These are phyloP conservation scores for Danielia reshetovae DNA, from an alignment of 805 yeast species.

Conservation along the genomic window DNA sequence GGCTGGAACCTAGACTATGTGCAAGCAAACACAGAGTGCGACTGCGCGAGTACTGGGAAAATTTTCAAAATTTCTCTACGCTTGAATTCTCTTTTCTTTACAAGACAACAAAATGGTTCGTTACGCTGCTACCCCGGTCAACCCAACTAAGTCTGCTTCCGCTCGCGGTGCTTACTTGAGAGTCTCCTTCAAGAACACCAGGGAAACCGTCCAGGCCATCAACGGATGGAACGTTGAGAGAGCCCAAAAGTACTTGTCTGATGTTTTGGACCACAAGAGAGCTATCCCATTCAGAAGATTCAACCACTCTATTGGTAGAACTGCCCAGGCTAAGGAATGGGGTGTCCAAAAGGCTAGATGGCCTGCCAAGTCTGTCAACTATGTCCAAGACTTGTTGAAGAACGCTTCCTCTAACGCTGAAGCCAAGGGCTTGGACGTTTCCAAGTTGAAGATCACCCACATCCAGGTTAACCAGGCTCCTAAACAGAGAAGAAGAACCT, in stretches of 20 bases:
- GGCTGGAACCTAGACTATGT: slow-evolving; percentile 10
- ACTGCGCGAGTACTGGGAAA: too few species aligned
- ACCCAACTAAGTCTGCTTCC: slow-evolving; percentile 99
- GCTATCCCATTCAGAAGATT: slow-evolving; percentile 99
- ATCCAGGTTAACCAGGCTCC: slow-evolving; percentile 99
- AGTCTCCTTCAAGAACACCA: slow-evolving; percentile 99
- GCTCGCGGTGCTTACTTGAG: slow-evolving; percentile 99
- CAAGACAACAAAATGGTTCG: slow-evolving; percentile 73
- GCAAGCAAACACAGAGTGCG: too few species aligned
- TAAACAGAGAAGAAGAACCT: slow-evolving; percentile 99
- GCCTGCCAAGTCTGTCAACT: slow-evolving; percentile 98
- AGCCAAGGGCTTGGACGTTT: slow-evolving; percentile 93
- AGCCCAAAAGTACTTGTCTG: slow-evolving; percentile 94
- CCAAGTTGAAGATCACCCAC: slow-evolving; percentile 93
- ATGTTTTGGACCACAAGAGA: slow-evolving; percentile 96
- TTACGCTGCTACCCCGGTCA: slow-evolving; percentile 98
- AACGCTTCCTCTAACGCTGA: slow-evolving; percentile 99
- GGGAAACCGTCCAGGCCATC: slow-evolving; percentile 98
- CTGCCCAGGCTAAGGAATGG: slow-evolving; percentile 99
- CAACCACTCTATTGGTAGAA: slow-evolving; percentile 95
- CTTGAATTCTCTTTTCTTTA: slow-evolving; percentile 9
- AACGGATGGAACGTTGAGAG: slow-evolving; percentile 95
- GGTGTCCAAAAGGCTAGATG: slow-evolving; percentile 99
- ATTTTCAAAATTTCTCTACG: slow-evolving; percentile 4
- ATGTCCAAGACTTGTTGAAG: slow-evolving; percentile 88